Percentiles rank a stretch among this genome's conserved stretches.
phyloP scores from a whole-genome alignment of 208 protist genomes.

The Trypanosoma melophagium region DNA sequence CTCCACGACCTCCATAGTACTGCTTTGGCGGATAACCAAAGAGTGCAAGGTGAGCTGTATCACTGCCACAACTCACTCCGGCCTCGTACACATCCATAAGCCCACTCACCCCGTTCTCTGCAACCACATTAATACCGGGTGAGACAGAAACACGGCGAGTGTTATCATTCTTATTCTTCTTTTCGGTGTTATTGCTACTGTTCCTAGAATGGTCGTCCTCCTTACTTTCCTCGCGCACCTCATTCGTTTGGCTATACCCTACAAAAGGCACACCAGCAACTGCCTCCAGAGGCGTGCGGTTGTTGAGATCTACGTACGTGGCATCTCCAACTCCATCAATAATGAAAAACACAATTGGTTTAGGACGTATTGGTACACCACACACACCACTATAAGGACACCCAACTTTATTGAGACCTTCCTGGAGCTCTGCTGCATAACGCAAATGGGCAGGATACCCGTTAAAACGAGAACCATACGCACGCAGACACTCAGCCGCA shows the following conservation, averaged over 20 bases:
- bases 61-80: slow-evolving; percentile 66
- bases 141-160: slow-evolving; percentile 12
- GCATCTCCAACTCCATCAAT: slow-evolving; percentile 76
- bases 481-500: slow-evolving; percentile 30
- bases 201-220: neutral
- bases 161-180: neutral
- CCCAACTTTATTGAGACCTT: neutral
- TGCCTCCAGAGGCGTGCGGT: slow-evolving; percentile 70
- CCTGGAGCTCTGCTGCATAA: neutral
- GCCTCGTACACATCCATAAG: slow-evolving; percentile 72
- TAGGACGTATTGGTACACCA: slow-evolving; percentile 36
- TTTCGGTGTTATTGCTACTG: neutral
- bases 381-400: neutral
- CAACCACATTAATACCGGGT: slow-evolving; percentile 52
- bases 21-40: slow-evolving; percentile 60
- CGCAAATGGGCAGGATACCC: slow-evolving; percentile 41
- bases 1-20: slow-evolving; percentile 73
- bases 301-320: slow-evolving; percentile 52
- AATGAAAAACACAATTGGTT: slow-evolving; percentile 69
- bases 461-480: slow-evolving; percentile 47
- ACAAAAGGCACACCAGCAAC: slow-evolving; percentile 41
- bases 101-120: slow-evolving; percentile 51
- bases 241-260: no score
- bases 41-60: slow-evolving; percentile 73
- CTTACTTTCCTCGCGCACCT: no score